Conservation (phyloP, 1,284 basidiomycete genomes). For the Pseudozyma thailandica region DNA sequence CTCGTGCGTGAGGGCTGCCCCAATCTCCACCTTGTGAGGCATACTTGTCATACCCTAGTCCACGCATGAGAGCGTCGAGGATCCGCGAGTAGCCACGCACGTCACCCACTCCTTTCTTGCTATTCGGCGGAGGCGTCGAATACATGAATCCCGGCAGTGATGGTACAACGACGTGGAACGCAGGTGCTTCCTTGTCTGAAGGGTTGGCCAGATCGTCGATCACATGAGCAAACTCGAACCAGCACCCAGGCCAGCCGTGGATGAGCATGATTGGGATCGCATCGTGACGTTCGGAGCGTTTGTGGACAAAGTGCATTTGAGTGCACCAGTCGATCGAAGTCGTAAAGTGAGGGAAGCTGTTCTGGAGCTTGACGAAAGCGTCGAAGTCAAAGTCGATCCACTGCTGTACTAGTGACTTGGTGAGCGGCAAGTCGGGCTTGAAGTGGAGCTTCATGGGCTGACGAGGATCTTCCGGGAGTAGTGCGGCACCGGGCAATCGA, state of each 20-base stretch:
- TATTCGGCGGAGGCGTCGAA: conserved; percentile 49
- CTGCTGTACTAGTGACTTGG: conserved; percentile 27
- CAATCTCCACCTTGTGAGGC: conserved; percentile 61
- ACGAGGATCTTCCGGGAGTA: conserved; percentile 40
- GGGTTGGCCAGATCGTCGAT: conserved; percentile 47
- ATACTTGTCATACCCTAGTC: conserved; percentile 50
- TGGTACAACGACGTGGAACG: conserved; percentile 62
- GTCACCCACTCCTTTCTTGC: conserved; percentile 34
- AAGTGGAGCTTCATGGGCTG: conserved; percentile 18
- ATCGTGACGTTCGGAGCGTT: conserved; percentile 37
- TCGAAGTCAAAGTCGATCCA: conserved; percentile 40
- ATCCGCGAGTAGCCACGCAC: conserved; percentile 52
- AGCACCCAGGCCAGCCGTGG: conserved; percentile 61
- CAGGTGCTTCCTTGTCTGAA: conserved; percentile 35
- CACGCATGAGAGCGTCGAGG: conserved; percentile 58
- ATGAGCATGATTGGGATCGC: conserved; percentile 62
- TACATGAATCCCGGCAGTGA: conserved; percentile 59
- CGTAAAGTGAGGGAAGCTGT: conserved; percentile 51
- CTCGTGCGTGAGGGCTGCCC: conserved; percentile 53
- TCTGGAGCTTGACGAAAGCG: conserved; percentile 29
- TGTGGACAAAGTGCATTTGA: conserved; percentile 56
- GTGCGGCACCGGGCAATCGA: conserved; percentile 34
- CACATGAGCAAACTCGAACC: conserved; percentile 52
- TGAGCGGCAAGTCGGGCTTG: conserved; percentile 38
- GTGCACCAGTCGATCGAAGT: conserved; percentile 58